A percentile compares a stretch with the other conserved stretches of the same genome.
phyloP scores from a whole-genome alignment of 2,329 filamentous ascomycete species.

The Fonsecaea pugnacius region DNA sequence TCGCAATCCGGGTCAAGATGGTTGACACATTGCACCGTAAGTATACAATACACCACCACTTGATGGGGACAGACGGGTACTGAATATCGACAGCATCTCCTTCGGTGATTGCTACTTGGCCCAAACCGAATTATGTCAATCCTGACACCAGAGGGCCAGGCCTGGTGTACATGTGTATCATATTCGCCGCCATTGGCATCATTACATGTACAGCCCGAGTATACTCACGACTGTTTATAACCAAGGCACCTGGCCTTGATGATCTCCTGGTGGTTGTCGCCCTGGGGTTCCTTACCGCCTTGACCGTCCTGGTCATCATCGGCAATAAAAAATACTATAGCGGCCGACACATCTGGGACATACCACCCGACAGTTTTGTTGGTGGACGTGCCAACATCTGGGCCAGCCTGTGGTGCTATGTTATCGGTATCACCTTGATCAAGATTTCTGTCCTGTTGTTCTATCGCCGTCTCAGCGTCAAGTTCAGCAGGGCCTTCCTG shows the following conservation, averaged over 20 bases:
- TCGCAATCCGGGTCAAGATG: conserved; percentile 23
- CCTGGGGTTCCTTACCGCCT: conserved; percentile 24
- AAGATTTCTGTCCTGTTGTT: conserved; percentile 38
- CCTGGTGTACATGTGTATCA: conserved; percentile 37
- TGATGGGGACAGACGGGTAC: background rate
- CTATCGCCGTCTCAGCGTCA: conserved; percentile 37
- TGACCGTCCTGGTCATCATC: conserved; percentile 33
- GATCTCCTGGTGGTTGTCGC: conserved; percentile 32
- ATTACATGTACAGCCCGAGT: conserved; percentile 37
- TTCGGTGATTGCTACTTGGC: conserved; percentile 38
- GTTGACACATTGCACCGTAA: conserved; percentile 34
- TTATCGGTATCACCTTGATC: conserved; percentile 24
- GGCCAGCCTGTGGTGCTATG: conserved; percentile 32
- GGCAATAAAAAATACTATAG: conserved; percentile 32
- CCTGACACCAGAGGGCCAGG: conserved; percentile 39
- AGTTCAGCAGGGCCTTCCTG: conserved; percentile 32
- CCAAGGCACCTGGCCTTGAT: conserved; percentile 34
- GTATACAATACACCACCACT: background rate
- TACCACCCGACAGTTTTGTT: conserved; percentile 26
- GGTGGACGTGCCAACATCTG: conserved; percentile 33
- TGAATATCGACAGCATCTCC: conserved; percentile 19
- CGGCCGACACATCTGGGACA: conserved; percentile 37
- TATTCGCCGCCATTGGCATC: conserved; percentile 37
- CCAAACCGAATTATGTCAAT: conserved; percentile 42
- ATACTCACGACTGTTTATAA: conserved; percentile 40